Conservation (phyloP, 352 stramenopile species). For the Sclerospora graminicola region DNA sequence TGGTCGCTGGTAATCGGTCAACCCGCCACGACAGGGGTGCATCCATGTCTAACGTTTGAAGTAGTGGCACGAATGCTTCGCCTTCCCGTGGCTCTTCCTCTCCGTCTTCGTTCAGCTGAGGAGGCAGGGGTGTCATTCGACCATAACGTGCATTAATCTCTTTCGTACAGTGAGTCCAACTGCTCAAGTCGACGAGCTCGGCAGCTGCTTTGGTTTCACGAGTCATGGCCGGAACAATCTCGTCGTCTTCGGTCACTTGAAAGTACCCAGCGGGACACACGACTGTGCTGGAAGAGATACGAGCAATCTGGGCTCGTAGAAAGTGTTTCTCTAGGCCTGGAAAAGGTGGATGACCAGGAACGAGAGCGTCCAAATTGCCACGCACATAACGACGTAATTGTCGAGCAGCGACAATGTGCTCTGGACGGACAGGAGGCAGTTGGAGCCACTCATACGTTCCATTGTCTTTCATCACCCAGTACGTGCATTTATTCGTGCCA, state of each 20-base stretch:
- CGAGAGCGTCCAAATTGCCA: conserved; percentile 71
- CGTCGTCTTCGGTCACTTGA: conserved; percentile 54
- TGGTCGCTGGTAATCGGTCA: no score
- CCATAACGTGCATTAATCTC: no score
- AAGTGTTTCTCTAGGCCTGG: conserved; percentile 80
- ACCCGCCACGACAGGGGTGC: no score
- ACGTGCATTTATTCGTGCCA: conserved; percentile 85
- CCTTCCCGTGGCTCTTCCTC: no score
- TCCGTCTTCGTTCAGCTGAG: no score
- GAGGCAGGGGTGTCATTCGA: no score
- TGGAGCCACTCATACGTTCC: conserved; percentile 75
- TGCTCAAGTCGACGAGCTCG: no score
- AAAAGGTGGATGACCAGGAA: conserved; percentile 81
- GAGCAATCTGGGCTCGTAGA: conserved; percentile 83
- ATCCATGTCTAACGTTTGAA: no score
- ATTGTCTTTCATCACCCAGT: conserved; percentile 83
- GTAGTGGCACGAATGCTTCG: no score
- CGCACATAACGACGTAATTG: conserved; percentile 75
- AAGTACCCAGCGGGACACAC: conserved; percentile 84
- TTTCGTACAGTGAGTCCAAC: no score
- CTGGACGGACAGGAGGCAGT: conserved; percentile 58
- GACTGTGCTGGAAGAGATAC: conserved; percentile 72
- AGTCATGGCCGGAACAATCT: conserved; percentile 50
- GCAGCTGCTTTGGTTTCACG: no score
- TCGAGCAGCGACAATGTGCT: conserved; percentile 71